A percentile compares a stretch with the other conserved stretches of the same genome.
These are phyloP conservation scores for Arachis monticola DNA, from an alignment of 331 rosid genomes.

Conservation along the genomic window DNA sequence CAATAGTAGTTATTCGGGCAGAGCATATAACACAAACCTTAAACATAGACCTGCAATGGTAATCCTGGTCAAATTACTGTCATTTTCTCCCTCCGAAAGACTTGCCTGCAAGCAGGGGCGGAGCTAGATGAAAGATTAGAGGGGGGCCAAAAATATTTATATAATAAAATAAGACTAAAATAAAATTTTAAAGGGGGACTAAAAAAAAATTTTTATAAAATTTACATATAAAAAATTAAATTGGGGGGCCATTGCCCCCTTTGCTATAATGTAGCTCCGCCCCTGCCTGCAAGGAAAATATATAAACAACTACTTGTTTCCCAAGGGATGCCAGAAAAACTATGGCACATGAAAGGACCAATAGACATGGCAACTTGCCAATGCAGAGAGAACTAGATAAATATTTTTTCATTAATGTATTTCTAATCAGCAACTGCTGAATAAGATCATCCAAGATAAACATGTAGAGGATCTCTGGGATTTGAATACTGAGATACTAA, in stretches of 20 bases:
- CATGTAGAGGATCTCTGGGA: neutral
- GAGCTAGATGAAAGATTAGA: too few relatives aligned
- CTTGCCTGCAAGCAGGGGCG: slow-evolving; percentile 51
- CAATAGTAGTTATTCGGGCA: slow-evolving; percentile 1
- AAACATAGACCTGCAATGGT: slow-evolving; percentile 82
- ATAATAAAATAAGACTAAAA: too few relatives aligned
- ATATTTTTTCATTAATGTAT: slow-evolving; percentile 18
- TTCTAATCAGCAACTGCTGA: slow-evolving; percentile 25
- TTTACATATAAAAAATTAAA: too few relatives aligned
- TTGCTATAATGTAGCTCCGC: too few relatives aligned
- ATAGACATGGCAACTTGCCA: slow-evolving; percentile 13
- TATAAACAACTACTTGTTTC: slow-evolving; percentile 33
- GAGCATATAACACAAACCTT: slow-evolving; percentile 55
- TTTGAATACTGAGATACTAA: slow-evolving; percentile 15
- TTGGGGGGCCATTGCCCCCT: too few relatives aligned
- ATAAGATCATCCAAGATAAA: slow-evolving; percentile 20
- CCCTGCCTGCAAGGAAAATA: slow-evolving; percentile 38
- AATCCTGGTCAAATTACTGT: slow-evolving; percentile 71
- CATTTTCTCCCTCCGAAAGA: slow-evolving; percentile 70
- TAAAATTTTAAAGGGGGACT: too few relatives aligned
- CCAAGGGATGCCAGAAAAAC: slow-evolving; percentile 18
- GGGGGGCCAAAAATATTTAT: too few relatives aligned
- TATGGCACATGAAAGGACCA: slow-evolving; percentile 2
- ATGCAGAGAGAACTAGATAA: slow-evolving; percentile 27
- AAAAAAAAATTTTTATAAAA: too few relatives aligned